Evolutionary conservation across 2,329 filamentous ascomycete species (phyloP), one percentile per base, ranked within the genome.

Genomic region (Pseudogymnoascus sp.): DNA sequence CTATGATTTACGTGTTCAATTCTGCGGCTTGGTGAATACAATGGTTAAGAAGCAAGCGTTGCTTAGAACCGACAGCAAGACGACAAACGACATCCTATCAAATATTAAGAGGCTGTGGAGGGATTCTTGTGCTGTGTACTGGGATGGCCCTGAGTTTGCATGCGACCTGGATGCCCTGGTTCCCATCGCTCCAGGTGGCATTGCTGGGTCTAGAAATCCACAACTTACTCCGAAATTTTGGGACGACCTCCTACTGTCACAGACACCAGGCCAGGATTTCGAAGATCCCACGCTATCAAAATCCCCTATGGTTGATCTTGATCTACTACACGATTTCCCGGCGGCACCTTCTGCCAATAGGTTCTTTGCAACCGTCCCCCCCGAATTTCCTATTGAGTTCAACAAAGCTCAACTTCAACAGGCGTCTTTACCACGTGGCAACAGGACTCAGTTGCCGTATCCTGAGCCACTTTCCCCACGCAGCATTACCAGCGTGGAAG

Each of bases 91-190:
- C 18, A 60, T 60, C 58, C 81, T 99, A 37, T 87, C 89, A 31
- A 95, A 99, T 75, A 79, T 99, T 65, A 99, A 99, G 75, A 96
- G 96, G 73, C 97, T 95, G 73, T 99, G 95, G 95, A 88, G 93
- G 73, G 85, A 93, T 60, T 90, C 95, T 18, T 97, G 93, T 73
- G 87, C 89, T 0, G 78, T 93, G 62, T 96, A 93, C 73, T 99
- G 95, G 93, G 90, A 96, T 65, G 83, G 83, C 0, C 79, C 85
- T 0, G 85, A 90, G 55, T 87, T 87, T 37, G 81, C 88, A 67
- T 78, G 80, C 1, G 82, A 84, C 49, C 78, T 85, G 11, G 82
- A 81, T 12, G 80, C 86, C 3, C 85, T 90, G 25, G 80, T 84
- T 16, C 84, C 89, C 12, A 89, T 96, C 59, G 74, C 82, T 0